Conservation (phyloP, 768 basidiomycete genomes). For the Hypsizygus marmoreus region DNA sequence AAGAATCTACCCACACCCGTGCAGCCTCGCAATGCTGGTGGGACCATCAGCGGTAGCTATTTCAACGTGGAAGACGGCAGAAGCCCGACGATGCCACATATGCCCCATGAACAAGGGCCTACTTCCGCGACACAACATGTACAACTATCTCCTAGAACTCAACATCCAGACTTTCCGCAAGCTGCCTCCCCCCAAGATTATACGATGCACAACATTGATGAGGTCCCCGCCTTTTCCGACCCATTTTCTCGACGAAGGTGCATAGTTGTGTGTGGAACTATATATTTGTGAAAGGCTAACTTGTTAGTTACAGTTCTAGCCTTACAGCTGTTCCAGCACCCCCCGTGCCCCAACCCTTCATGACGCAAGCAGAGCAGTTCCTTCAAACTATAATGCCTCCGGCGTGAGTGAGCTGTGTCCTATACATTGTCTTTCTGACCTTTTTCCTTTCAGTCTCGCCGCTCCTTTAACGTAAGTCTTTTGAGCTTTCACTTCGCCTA, state of each 20-base stretch:
- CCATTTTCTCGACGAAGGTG: background rate
- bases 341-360: background rate
- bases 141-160: slow-evolving; percentile 9
- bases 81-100: slow-evolving; percentile 1
- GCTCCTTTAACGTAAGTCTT: slow-evolving; percentile 33
- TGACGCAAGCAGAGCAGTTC: slow-evolving; percentile 12
- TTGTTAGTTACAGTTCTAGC: background rate
- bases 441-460: slow-evolving; percentile 29
- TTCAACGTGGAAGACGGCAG: background rate
- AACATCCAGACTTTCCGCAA: background rate
- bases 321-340: background rate
- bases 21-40: slow-evolving; percentile 1
- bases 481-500: background rate
- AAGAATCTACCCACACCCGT: slow-evolving; percentile 30
- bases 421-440: background rate
- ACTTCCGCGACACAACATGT: slow-evolving; percentile 23
- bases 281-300: background rate
- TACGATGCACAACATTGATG: slow-evolving; percentile 1
- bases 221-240: background rate
- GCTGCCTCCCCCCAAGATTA: slow-evolving; percentile 7
- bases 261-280: background rate
- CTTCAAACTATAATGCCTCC: slow-evolving; percentile 20
- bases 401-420: slow-evolving; percentile 10
- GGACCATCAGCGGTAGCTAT: background rate
- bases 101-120: slow-evolving; percentile 12